Evolutionary conservation across 345 rosid genomes (phyloP), one percentile per base, ranked within the genome.

Genomic region (Citrus sp.): DNA sequence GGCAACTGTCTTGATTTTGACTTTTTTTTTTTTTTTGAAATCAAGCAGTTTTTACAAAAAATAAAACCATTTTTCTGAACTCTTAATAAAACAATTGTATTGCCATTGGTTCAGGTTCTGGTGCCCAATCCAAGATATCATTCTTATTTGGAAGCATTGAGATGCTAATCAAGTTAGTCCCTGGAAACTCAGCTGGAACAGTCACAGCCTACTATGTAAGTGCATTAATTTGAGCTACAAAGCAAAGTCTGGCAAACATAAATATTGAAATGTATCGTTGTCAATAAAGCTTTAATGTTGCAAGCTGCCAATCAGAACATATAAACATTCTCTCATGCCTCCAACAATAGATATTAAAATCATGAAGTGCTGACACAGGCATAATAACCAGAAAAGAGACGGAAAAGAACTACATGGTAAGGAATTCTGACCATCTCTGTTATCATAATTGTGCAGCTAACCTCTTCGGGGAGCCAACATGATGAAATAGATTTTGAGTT

Each of bases 151-250:
- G 98, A 82, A 92, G 90, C 78, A 80, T 90, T n/a, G 87, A 94
- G 72, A 90, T 92, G 95, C 82, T 89, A 55, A 91, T 94, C 87
- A 92, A 94, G 85, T 86, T 90, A 82, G 93, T 91, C 28, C 93
- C 97, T 7, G 90, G 94, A n/a, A 84, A 92, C 80, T 90, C 98
- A 64, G 98, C 98, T 2, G 95, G 98, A 82, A 94, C 93, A 24
- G 92, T 92, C 75, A 83, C 89, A 27, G 90, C 95, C 66, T 90
- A 89, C 78, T 89, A 91, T 35, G 95, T 90, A 85, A 86, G 85
- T 60, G 62, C 68, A 63, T 68, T 62, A 0, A 63, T 70, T 56
- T 58, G 4, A 80, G 59, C 34, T 64, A 10, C 51, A 62, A 32
- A 34, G 22, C 14, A 60, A 46, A 79, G 34, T 51, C 27, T 55